Base-by-base conservation (phyloP, 2,329 filamentous ascomycete genomes). In the Furcasterigmium sp. region DNA sequence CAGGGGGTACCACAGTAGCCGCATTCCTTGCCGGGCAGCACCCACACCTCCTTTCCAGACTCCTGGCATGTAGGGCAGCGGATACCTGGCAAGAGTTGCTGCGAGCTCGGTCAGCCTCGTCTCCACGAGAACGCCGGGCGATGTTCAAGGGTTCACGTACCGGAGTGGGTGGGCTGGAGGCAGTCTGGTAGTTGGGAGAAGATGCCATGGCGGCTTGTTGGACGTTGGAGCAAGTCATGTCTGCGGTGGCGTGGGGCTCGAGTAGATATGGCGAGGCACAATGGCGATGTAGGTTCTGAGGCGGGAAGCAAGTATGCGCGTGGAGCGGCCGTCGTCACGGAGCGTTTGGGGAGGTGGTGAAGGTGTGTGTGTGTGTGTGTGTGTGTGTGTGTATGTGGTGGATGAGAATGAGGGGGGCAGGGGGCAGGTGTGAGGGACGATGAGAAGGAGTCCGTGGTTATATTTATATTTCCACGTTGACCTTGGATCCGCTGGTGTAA, bases 1-100 rank as follows among this genome's bases (percentile, higher is more conserved):
- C 59, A 59, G 28, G 69, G 66, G 19, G 72, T 74, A 39, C 73
- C 72, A 56, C 73, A 76, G 50, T 71, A 68, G 25, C 68, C 67
- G 53, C 75, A 78, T 40, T 61, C 61, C 44, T 70, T 67, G 41
- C 75, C 75, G 25, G 72, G 73, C 47, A 76, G 73, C 19, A 78
- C 75, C 75, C 75, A 78, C 35, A 73, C 70, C 52, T 77, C 75
- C 47, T 70, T 63, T 46, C 75, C 75, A 37, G 64, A 60, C 34
- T 60, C 55, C 40, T 66, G 64, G 51, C 75, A 78, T 5, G 67
- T 76, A 38, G 73, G 72, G 55, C 75, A 78, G 51, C 67, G 63
- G 20, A 75, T 72, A 9, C 75, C 75, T 5, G 74, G 68, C 46
- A 75, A 66, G 57, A 65, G 46, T 45, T 44, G 42, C 57, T 66